Evolutionary conservation across 139 green algal genomes (phyloP), one percentile per base, ranked within the genome.

Genomic region (Coelastrella sp.): DNA sequence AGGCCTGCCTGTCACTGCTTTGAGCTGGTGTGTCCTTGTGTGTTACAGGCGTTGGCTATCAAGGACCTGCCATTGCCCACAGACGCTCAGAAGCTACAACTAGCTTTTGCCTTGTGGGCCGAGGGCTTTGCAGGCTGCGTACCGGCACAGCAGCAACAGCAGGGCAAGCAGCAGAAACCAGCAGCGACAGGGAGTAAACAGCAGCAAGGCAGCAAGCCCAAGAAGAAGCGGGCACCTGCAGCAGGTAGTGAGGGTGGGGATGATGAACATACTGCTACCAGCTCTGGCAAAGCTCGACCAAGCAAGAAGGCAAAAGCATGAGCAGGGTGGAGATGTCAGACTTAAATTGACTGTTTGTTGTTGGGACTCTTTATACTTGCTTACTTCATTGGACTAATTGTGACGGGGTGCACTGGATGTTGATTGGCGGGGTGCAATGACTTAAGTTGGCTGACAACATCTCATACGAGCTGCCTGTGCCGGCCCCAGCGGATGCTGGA

Each of bases 91-190:
- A 91, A 88, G 57, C 80, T 88, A 58, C 80, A 88, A 64, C 22
- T 91, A 10, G 88, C 88, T 11, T 91, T 85, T 84, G 79, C 88
- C 16, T 57, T 91, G 54, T 91, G 88, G 88, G 88, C 88, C 23
- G 88, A 91, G 68, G 88, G 80, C 59, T 60, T 91, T 17, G 88
- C 80, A 59, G 58, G 58, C 2, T 61, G 14, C 3, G 61, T 90
- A 58, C 77, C 85, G 4, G 32, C 17, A 32, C 32, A 20, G 6
- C 16, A 71, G 83, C 82, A 78, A 20, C 85, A 64, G 73, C 71
- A 83, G 54, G 58, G 73, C 60, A 74, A 71, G 57, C 14, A 54
- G n/a, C n/a, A n/a, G 32, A 79, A 61, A 54, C 16, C 64, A 65
- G 5, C 32, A 11, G 10, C 73, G 71, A 23, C 47, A 5, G 73